A percentile compares a stretch with the other conserved stretches of the same genome.
Evolutionary conservation across 179 eudicot genomes (phyloP).

Genomic region (Spergularia azorica): DNA sequence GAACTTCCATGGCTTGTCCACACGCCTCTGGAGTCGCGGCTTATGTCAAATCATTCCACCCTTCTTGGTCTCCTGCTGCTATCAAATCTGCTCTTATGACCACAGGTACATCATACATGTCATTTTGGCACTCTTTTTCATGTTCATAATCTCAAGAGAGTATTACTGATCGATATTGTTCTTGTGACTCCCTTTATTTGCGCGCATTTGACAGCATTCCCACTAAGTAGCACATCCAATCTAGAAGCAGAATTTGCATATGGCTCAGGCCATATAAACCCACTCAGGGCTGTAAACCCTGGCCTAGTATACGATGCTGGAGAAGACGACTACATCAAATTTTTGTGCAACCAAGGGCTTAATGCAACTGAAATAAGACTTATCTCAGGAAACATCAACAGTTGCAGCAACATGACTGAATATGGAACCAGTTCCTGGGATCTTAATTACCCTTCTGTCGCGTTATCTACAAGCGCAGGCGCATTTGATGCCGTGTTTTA

Average conservation of each 20-base stretch:
- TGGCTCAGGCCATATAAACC: conserved; percentile 42
- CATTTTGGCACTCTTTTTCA: too few relatives aligned
- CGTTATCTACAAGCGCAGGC: not conserved
- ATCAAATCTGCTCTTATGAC: conserved; percentile 20
- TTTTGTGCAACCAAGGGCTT: conserved; percentile 29
- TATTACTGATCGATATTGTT: not conserved
- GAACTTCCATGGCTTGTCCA: conserved; percentile 21
- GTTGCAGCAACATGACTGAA: not conserved
- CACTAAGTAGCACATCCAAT: conserved; percentile 24
- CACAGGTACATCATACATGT: not conserved
- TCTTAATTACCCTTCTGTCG: conserved; percentile 41
- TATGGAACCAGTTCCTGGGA: conserved; percentile 18
- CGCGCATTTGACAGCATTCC: conserved; percentile 20
- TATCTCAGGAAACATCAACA: not conserved
- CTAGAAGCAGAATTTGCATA: conserved; percentile 36
- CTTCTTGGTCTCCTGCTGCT: conserved; percentile 18
- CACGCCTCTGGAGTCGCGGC: conserved; percentile 7
- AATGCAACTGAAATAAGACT: conserved; percentile 2
- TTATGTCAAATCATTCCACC: conserved; percentile 12
- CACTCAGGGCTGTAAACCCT: conserved; percentile 24
- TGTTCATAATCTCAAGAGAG: too few relatives aligned
- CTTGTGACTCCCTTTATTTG: not conserved
- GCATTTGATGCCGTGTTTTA: conserved; percentile 16
- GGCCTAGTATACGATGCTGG: conserved; percentile 36
- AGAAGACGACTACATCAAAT: conserved; percentile 26